Base-by-base conservation (phyloP, 2,329 filamentous ascomycete species). In the Aspergillus floridensis region DNA sequence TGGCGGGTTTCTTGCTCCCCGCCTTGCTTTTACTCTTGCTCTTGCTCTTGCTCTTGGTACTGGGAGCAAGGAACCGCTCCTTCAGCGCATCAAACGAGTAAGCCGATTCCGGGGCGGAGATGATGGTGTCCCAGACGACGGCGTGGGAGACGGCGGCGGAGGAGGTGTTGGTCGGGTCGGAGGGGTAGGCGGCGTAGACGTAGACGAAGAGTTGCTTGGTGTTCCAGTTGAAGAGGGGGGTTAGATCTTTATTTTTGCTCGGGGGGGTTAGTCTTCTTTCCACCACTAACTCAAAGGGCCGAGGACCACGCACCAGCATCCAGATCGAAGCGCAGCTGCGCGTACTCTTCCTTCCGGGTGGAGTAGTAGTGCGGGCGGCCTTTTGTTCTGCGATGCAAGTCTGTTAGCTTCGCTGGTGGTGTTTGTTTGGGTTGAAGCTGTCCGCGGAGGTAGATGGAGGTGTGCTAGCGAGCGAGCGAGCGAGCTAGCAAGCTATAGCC, bases 181-280 rank as follows among this genome's bases (percentile, higher is more conserved):
- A 77, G 41, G 81, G 79, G 73, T 88, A 89, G 58, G 82, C 88
- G 57, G 93, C 93, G 57, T 92, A 93, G 60, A 99, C 88, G 80
- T 96, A 99, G 75, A 97, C 88, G 79, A 98, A 99, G 70, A 99
- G 81, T 79, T 98, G 91, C 78, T 99, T 99, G 21, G 96, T 99
- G 83, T 99, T 99, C 95, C 93, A 99, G 72, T 91, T 96, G 84
- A 98, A 98, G 68, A 99, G 90, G 48, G 89, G 89, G 61, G 87
- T 89, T 61, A 99, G 85, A 79, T 99, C 93, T 49, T n/a, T n/a
- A n/a, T n/a, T n/a, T 29, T 59, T 14, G 6, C 21, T 29, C 8
- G 50, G 44, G 31, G 19, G 19, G 31, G 6, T 26, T 26, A 26
- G 24, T n/a, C n/a, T n/a, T n/a, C n/a, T n/a, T n/a, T n/a, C n/a